Evolutionary conservation across 208 protist species (phyloP), one percentile per base, ranked within the genome.

Genomic region (Sergeia podlipaevii): DNA sequence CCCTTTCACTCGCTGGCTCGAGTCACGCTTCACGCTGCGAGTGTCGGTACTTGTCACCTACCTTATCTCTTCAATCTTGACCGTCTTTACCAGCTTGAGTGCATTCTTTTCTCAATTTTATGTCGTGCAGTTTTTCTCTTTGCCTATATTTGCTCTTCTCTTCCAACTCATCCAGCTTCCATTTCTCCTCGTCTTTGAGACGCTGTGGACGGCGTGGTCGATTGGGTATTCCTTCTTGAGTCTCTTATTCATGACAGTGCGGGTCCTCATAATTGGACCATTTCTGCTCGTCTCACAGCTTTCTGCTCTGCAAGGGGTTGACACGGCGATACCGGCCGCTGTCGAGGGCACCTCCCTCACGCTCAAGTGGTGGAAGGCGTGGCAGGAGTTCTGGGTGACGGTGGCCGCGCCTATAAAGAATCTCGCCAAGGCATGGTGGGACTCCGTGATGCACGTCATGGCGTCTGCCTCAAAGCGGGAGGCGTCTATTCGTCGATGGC

Each of bases 401-500:
- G 77, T 93, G 1, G 85, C 81, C 3, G 71, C 74, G 2, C 85
- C 85, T 15, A 74, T 85, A 24, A 93, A 86, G 47, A 89, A 93
- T 52, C 60, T 87, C n/a, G 74, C 68, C 49, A 80, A 78, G 67
- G 85, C 77, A 50, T 85, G 74, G 74, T 89, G 80, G 60, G 72
- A 87, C 64, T 77, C 69, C 2, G 67, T 90, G 27, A 42, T 86
- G 34, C 78, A 90, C 56, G 53, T 93, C 24, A 62, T 48, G 37
- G 42, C 64, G 27, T 73, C 64, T 18, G 60, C 70, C 4, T 56
- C 70, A 7, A 48, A 70, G 6, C 77, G 73, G n/a, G 85, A 92
- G 65, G 82, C 72, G 18, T 81, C 71, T 6, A 75, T 93, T 15
- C 74, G 81, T 17, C 79, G 80, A 4, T 89, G 78, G 82, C 79